phyloP scores from a whole-genome alignment of 2,329 filamentous ascomycete species.

The Cladosporium cucumerinum region DNA sequence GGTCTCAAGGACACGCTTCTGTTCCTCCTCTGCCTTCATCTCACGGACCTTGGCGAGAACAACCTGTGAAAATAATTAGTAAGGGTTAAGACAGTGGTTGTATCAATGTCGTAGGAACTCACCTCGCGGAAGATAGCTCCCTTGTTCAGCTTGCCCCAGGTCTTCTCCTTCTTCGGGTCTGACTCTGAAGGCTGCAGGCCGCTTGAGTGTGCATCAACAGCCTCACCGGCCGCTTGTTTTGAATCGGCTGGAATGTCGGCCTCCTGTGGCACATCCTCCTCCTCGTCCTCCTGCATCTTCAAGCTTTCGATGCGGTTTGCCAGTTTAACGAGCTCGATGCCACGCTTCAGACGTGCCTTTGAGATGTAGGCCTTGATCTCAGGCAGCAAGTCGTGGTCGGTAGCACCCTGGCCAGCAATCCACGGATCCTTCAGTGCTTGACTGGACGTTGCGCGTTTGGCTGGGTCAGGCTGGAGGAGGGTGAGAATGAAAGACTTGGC shows the following conservation, averaged over 20 bases:
- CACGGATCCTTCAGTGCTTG: slow-evolving; percentile 49
- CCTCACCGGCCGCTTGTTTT: slow-evolving; percentile 53
- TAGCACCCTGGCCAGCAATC: slow-evolving; percentile 87
- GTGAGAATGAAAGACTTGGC: slow-evolving; percentile 90
- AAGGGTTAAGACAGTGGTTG: neutral
- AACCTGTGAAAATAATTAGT: slow-evolving; percentile 26
- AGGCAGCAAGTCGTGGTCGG: slow-evolving; percentile 93
- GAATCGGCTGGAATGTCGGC: slow-evolving; percentile 62
- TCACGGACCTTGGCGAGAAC: slow-evolving; percentile 91
- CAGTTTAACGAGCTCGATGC: slow-evolving; percentile 94
- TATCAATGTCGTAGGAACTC: slow-evolving; percentile 6
- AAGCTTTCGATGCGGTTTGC: slow-evolving; percentile 92
- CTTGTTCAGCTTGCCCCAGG: slow-evolving; percentile 58
- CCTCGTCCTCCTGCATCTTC: slow-evolving; percentile 88
- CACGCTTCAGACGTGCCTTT: slow-evolving; percentile 83
- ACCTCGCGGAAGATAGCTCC: slow-evolving; percentile 88
- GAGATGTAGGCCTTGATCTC: slow-evolving; percentile 95
- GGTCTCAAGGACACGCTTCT: slow-evolving; percentile 25
- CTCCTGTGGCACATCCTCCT: slow-evolving; percentile 61
- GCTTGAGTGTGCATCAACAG: slow-evolving; percentile 33
- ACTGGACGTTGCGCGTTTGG: slow-evolving; percentile 68
- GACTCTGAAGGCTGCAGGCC: slow-evolving; percentile 26
- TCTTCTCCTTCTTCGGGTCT: slow-evolving; percentile 43
- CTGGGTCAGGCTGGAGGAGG: slow-evolving; percentile 74
- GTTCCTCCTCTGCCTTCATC: slow-evolving; percentile 80